Conservation (phyloP, 306 rosid genomes). For the Fagus sylvatica region DNA sequence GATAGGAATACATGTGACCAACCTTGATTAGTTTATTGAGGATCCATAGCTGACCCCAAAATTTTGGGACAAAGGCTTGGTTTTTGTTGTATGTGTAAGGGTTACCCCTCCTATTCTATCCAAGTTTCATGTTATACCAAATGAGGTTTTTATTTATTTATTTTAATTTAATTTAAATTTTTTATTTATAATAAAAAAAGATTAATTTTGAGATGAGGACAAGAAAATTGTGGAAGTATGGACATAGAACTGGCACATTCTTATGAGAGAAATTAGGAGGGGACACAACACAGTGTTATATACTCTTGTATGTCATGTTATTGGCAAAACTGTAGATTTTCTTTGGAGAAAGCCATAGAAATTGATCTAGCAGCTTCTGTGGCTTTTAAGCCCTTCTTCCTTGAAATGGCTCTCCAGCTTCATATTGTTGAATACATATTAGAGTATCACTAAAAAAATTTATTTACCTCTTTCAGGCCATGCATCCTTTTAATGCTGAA, state of each 20-base stretch:
- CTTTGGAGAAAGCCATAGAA: neutral
- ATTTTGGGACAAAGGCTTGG: too few species aligned
- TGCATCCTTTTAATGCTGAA: slow-evolving; percentile 64
- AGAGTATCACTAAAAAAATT: neutral
- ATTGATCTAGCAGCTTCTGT: neutral
- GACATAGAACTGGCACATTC: neutral
- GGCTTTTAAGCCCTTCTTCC: neutral
- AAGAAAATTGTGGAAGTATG: too few species aligned
- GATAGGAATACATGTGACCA: too few species aligned
- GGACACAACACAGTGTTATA: neutral
- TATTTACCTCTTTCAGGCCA: slow-evolving; percentile 55
- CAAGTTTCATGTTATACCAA: too few species aligned
- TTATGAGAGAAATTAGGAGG: slow-evolving; percentile 2
- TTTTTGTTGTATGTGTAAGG: too few species aligned
- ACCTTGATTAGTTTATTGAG: too few species aligned
- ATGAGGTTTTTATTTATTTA: too few species aligned
- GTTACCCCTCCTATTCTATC: too few species aligned
- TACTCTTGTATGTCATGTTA: neutral
- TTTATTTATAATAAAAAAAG: too few species aligned
- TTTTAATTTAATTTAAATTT: too few species aligned
- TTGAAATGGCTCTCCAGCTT: slow-evolving; percentile 9
- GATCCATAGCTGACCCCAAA: too few species aligned
- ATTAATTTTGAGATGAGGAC: too few species aligned
- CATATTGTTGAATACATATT: neutral
- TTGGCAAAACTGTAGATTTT: neutral